These are phyloP conservation scores for Ajuga chamaepitys DNA, from an alignment of 257 asterid genomes.

Conservation along the genomic window DNA sequence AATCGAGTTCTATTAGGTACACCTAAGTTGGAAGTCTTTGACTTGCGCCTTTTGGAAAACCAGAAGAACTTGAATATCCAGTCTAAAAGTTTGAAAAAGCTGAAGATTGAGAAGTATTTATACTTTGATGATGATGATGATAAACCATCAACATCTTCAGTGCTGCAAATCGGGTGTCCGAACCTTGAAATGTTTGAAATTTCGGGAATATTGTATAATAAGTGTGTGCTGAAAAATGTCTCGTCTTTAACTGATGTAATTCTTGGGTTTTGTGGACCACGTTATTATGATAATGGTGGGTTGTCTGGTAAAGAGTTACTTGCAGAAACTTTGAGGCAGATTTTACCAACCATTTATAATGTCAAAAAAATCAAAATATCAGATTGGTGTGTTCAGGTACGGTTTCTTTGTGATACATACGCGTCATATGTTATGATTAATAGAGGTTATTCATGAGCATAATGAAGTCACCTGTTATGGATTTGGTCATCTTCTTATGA, in stretches of 20 bases:
- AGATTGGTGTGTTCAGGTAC: background rate
- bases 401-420: background rate
- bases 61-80: background rate
- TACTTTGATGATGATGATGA: background rate
- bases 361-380: background rate
- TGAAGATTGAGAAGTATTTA: background rate
- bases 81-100: background rate
- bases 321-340: background rate
- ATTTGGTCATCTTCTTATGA: background rate
- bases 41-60: background rate
- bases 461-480: background rate
- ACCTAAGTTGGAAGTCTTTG: background rate
- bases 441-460: background rate
- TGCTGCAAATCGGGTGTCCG: background rate
- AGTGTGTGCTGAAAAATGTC: background rate
- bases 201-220: background rate
- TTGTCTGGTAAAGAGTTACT: background rate
- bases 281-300: background rate
- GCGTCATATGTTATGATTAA: background rate
- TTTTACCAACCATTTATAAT: background rate
- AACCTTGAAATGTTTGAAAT: background rate
- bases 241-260: background rate
- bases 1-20: background rate
- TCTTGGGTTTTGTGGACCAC: background rate
- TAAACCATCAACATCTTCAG: background rate